These are phyloP conservation scores for Cairneyella variabilis DNA, from an alignment of 495 filamentous ascomycete species.

Conservation along the genomic window DNA sequence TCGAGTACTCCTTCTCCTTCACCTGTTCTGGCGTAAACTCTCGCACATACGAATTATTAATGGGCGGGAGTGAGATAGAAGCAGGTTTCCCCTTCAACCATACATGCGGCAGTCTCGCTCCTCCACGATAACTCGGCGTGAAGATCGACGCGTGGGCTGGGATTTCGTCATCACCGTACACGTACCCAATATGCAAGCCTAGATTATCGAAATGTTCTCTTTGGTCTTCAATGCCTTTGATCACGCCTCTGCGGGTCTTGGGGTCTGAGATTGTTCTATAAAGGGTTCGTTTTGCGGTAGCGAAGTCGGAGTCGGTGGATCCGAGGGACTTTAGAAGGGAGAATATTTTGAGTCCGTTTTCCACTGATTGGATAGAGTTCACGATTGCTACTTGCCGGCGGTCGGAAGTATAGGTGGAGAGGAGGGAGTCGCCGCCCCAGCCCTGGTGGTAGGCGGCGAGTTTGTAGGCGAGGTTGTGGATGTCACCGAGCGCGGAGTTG, in stretches of 20 bases:
- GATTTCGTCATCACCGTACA: constrained; percentile 29
- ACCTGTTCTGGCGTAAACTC: constrained; percentile 24
- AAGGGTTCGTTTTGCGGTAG: constrained; percentile 27
- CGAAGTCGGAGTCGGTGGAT: constrained; percentile 26
- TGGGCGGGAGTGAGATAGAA: constrained; percentile 13
- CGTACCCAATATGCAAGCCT: constrained; percentile 34
- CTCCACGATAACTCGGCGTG: constrained; percentile 22
- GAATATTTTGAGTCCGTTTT: constrained; percentile 36
- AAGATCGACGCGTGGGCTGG: constrained; percentile 29
- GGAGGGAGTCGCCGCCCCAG: constrained; percentile 22
- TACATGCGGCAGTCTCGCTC: constrained; percentile 33
- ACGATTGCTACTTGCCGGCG: constrained; percentile 33
- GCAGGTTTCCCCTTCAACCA: constrained; percentile 24
- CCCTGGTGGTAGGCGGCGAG: constrained; percentile 25
- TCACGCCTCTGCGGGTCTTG: constrained; percentile 15
- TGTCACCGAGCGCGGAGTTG: constrained; percentile 32
- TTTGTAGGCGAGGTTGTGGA: constrained; percentile 31
- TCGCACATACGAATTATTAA: constrained; percentile 30
- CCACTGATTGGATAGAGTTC: constrained; percentile 33
- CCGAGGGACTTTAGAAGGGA: constrained; percentile 31
- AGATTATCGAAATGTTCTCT: constrained; percentile 38
- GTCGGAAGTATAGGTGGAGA: constrained; percentile 31
- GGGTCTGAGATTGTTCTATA: constrained; percentile 28
- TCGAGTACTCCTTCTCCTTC: constrained; percentile 27
- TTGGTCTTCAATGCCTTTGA: constrained; percentile 32